Evolutionary conservation across 2,329 filamentous ascomycete genomes (phyloP).

Genomic region (Aspergillus chevalieri): DNA sequence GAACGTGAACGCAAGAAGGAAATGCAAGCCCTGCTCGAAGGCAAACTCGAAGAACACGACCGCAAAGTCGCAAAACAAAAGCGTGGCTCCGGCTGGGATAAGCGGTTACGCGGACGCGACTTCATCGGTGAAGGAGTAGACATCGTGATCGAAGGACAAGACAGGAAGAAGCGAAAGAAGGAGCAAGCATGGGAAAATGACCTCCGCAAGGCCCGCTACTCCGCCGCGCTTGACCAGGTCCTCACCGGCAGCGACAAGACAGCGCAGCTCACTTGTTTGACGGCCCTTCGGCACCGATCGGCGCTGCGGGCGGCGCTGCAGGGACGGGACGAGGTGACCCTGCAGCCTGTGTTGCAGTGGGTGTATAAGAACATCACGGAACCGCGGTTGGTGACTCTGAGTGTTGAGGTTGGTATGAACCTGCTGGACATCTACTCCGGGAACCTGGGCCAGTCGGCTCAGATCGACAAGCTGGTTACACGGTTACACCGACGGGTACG

Average conservation of each 20-base stretch:
- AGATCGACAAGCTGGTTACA: conserved; percentile 65
- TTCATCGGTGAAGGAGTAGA: conserved; percentile 78
- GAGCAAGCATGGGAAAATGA: conserved; percentile 74
- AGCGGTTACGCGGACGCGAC: conserved; percentile 63
- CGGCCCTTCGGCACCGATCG: conserved; percentile 78
- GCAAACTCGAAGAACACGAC: conserved; percentile 72
- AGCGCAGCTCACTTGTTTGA: conserved; percentile 68
- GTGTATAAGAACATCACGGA: conserved; percentile 73
- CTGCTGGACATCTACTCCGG: conserved; percentile 83
- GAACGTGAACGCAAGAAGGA: conserved; percentile 73
- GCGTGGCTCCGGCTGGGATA: conserved; percentile 55
- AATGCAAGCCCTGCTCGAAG: conserved; percentile 75
- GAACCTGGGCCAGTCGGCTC: conserved; percentile 65
- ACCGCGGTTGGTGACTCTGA: conserved; percentile 71
- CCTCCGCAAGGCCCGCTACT: conserved; percentile 71
- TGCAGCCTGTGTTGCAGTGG: conserved; percentile 81
- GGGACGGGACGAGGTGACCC: conserved; percentile 70
- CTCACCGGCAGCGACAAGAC: conserved; percentile 56
- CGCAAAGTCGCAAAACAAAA: conserved; percentile 65
- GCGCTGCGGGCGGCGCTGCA: conserved; percentile 75
- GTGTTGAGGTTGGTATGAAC: conserved; percentile 74
- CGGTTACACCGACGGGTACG: conserved; percentile 65
- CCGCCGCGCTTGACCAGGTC: conserved; percentile 70
- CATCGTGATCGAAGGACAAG: conserved; percentile 71
- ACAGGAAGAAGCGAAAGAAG: conserved; percentile 57